Percentiles rank a stretch among this genome's conserved stretches.
Evolutionary conservation across 2,329 filamentous ascomycete genomes (phyloP).

Genomic region (Xylaria sp.): DNA sequence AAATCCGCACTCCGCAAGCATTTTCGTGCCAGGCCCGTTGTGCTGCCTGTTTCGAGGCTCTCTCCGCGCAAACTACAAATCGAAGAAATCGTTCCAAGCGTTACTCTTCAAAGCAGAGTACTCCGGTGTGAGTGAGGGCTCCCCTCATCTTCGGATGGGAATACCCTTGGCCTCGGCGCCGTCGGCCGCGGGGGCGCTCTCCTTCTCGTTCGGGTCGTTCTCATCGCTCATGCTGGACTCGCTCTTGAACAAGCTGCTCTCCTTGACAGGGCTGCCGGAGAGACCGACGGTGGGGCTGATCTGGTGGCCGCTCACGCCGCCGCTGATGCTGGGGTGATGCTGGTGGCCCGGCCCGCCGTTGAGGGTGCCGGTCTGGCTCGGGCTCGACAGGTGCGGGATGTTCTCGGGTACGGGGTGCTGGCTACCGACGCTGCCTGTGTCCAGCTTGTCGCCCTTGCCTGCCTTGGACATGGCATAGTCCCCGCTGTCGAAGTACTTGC

Average conservation of each 20-base stretch:
- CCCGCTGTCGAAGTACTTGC: slow-evolving; percentile 97
- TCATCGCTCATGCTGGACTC: slow-evolving; percentile 74
- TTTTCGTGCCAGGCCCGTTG: slow-evolving; percentile 8
- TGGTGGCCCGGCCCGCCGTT: slow-evolving; percentile 52
- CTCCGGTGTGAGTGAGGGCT: not conserved
- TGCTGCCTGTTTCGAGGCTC: slow-evolving; percentile 11
- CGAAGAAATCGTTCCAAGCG: not conserved
- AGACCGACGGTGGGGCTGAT: slow-evolving; percentile 50
- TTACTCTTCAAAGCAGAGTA: not conserved
- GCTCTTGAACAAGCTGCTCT: slow-evolving; percentile 85
- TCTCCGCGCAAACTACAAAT: slow-evolving; percentile 3
- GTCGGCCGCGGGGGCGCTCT: slow-evolving; percentile 54
- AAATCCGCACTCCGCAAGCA: slow-evolving; percentile 10
- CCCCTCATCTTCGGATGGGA: slow-evolving; percentile 69
- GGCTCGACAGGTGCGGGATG: slow-evolving; percentile 87
- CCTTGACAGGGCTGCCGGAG: slow-evolving; percentile 86
- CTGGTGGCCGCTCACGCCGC: slow-evolving; percentile 57
- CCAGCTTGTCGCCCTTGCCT: slow-evolving; percentile 93
- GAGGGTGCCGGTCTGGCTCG: slow-evolving; percentile 58
- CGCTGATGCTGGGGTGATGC: slow-evolving; percentile 50
- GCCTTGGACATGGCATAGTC: slow-evolving; percentile 98
- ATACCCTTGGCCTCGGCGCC: slow-evolving; percentile 66
- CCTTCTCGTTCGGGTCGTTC: slow-evolving; percentile 56
- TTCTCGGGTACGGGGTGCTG: slow-evolving; percentile 95
- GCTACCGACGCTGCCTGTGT: slow-evolving; percentile 91